phyloP scores from a whole-genome alignment of 2,329 filamentous ascomycete genomes.

The Dryadomyces quercus-mongolicae region DNA sequence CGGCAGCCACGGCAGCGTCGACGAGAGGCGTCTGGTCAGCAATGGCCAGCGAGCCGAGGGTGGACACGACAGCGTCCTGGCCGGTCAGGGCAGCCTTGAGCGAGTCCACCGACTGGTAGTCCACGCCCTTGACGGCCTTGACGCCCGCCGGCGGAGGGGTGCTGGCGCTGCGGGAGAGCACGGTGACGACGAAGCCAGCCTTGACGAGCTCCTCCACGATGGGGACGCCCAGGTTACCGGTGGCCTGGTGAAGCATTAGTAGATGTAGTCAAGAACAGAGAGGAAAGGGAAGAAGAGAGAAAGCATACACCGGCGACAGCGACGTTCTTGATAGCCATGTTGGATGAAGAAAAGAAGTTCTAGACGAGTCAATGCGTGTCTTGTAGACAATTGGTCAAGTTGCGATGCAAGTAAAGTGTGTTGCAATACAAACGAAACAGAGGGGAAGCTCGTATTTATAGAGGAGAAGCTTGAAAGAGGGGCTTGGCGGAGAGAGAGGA shows the following conservation, averaged over 20 bases:
- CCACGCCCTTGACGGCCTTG: conserved; percentile 27
- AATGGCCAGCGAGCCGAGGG: conserved; percentile 30
- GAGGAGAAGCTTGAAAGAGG: neutral
- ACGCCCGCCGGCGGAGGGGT: conserved; percentile 22
- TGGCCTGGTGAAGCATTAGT: conserved; percentile 15
- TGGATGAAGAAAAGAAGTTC: conserved; percentile 1
- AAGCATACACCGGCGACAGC: conserved; percentile 23
- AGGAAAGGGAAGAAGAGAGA: neutral
- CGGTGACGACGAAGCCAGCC: conserved; percentile 34
- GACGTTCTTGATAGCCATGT: conserved; percentile 21
- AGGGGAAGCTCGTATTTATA: neutral
- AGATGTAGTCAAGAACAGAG: neutral
- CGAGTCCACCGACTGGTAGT: conserved; percentile 27
- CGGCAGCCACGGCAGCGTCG: conserved; percentile 14
- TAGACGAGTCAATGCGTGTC: neutral
- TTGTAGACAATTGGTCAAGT: too few relatives aligned
- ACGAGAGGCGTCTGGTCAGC: conserved; percentile 15
- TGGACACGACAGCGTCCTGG: conserved; percentile 39
- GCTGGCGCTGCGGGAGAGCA: conserved; percentile 35
- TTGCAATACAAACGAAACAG: too few relatives aligned
- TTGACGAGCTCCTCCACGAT: conserved; percentile 20
- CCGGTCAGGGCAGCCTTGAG: conserved; percentile 30
- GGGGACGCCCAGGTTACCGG: conserved; percentile 19
- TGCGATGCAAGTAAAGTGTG: too few relatives aligned
- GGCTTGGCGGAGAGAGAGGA: neutral